Evolutionary conservation across 1,139 yeast species (phyloP).

Genomic region (Kodamaea suecica): DNA sequence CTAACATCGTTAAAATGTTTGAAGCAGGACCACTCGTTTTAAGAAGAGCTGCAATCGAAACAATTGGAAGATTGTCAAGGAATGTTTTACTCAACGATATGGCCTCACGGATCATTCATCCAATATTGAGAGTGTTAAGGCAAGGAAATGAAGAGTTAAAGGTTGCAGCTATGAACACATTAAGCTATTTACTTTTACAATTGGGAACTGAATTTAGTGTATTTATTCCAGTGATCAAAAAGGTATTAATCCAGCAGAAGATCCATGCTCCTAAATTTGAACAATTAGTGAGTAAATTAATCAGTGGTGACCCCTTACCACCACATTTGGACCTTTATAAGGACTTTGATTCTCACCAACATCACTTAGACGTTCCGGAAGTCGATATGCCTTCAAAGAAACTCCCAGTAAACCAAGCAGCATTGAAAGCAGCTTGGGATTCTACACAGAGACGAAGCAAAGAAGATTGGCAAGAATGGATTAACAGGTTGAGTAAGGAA

Average conservation of each 20-base stretch:
- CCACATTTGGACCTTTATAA: conserved; percentile 69
- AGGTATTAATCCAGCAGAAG: conserved; percentile 59
- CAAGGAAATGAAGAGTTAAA: conserved; percentile 61
- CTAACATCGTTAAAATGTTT: conserved; percentile 76
- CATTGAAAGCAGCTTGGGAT: conserved; percentile 85
- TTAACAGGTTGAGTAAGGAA: conserved; percentile 80
- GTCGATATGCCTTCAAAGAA: conserved; percentile 71
- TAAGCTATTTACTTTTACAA: conserved; percentile 75
- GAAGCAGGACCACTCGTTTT: conserved; percentile 63
- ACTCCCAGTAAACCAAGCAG: conserved; percentile 75
- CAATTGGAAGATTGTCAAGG: conserved; percentile 78
- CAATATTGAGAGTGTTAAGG: conserved; percentile 68
- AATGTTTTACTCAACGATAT: conserved; percentile 76
- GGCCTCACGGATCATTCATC: conserved; percentile 89
- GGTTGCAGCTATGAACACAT: conserved; percentile 68
- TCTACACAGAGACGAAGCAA: conserved; percentile 83
- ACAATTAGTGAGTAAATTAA: conserved; percentile 69
- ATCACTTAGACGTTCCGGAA: conserved; percentile 57
- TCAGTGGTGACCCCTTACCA: conserved; percentile 89
- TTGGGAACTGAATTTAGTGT: conserved; percentile 83
- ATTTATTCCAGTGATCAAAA: conserved; percentile 82
- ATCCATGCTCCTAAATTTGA: conserved; percentile 77
- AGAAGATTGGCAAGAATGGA: conserved; percentile 99
- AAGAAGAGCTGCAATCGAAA: conserved; percentile 73
- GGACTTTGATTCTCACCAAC: conserved; percentile 51